Percentiles rank a stretch among this genome's conserved stretches.
Evolutionary conservation across 441 rosid species (phyloP).

Genomic region (Omphalea diandra): DNA sequence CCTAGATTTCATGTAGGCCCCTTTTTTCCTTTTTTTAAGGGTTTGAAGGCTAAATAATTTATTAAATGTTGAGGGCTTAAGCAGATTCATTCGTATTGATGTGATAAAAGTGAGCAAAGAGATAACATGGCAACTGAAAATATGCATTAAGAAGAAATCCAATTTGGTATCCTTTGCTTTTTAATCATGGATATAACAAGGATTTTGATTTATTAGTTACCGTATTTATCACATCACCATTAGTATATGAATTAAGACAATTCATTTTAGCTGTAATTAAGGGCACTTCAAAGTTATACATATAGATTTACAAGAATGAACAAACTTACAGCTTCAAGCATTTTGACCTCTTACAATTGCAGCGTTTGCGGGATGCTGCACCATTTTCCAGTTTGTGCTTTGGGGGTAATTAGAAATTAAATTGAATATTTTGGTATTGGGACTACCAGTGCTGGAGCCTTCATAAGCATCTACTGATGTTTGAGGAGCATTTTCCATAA

Average conservation of each 20-base stretch:
- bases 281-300: not conserved
- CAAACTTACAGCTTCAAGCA: slow-evolving; percentile 93
- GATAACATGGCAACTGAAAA: too few species aligned
- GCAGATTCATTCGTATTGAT: too few species aligned
- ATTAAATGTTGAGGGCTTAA: too few species aligned
- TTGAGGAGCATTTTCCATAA: slow-evolving; percentile 42
- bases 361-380: slow-evolving; percentile 72
- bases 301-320: not conserved
- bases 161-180: too few species aligned
- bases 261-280: not conserved
- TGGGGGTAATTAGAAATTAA: slow-evolving; percentile 25
- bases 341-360: slow-evolving; percentile 96
- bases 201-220: not conserved
- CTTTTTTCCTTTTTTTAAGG: too few species aligned
- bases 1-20: too few species aligned
- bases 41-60: too few species aligned
- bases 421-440: slow-evolving; percentile 25
- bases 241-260: slow-evolving; percentile 1
- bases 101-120: too few species aligned
- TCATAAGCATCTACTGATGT: slow-evolving; percentile 33
- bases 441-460: slow-evolving; percentile 47
- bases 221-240: not conserved
- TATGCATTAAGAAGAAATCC: too few species aligned
- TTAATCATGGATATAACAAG: not conserved
- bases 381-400: slow-evolving; percentile 66